These are phyloP conservation scores for Vitis hybrid DNA, from an alignment of 177 flowering plant species.

Conservation along the genomic window DNA sequence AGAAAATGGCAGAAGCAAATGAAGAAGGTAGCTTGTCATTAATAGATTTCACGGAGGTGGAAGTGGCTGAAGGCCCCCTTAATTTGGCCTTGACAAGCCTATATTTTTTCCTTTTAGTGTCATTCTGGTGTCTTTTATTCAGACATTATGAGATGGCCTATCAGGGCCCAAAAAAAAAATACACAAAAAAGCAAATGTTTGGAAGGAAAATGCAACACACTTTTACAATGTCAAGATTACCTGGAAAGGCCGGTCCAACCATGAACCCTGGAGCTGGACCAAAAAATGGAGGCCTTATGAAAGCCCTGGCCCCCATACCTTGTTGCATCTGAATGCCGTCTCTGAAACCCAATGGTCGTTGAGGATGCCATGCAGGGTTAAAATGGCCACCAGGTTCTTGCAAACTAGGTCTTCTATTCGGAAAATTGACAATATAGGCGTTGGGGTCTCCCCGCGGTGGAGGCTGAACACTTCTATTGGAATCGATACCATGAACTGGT, in stretches of 20 bases:
- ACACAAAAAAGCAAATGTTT: not conserved
- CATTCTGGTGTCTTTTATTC: too few relatives aligned
- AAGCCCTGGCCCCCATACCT: slow-evolving; percentile 58
- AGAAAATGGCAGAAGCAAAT: too few relatives aligned
- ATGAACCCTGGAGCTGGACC: slow-evolving; percentile 63
- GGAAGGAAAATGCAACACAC: not conserved
- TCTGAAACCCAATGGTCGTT: slow-evolving; percentile 45
- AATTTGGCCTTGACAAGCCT: too few relatives aligned
- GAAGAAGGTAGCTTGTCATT: too few relatives aligned
- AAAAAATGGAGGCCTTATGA: slow-evolving; percentile 57
- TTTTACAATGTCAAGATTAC: slow-evolving; percentile 28
- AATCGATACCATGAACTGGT: slow-evolving; percentile 45
- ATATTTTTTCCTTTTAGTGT: too few relatives aligned
- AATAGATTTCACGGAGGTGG: too few relatives aligned
- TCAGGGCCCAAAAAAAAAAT: too few relatives aligned
- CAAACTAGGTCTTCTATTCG: slow-evolving; percentile 45
- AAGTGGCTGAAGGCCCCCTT: too few relatives aligned
- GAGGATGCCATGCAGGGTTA: slow-evolving; percentile 59
- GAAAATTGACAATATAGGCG: slow-evolving; percentile 39
- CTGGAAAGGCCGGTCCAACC: slow-evolving; percentile 66
- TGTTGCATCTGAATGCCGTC: slow-evolving; percentile 50
- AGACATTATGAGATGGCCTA: too few relatives aligned
- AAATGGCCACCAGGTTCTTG: slow-evolving; percentile 59
- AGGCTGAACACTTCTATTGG: slow-evolving; percentile 43
- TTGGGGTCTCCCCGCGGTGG: slow-evolving; percentile 52